These are phyloP conservation scores for Phytophthora crassamura DNA, from an alignment of 352 stramenopile genomes.

Conservation along the genomic window DNA sequence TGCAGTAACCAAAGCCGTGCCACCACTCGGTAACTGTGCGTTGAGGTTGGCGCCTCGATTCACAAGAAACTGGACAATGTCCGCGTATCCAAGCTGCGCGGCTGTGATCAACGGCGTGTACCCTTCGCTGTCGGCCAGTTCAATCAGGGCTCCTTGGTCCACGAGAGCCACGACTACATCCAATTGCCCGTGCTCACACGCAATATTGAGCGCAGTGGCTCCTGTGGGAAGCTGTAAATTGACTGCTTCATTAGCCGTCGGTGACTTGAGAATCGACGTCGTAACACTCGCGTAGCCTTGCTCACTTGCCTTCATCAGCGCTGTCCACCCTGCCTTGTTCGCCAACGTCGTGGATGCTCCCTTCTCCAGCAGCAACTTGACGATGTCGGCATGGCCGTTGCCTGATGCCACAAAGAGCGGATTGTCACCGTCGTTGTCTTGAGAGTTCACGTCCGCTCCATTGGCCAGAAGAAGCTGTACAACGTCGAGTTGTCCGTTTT, in stretches of 20 bases:
- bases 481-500: background rate
- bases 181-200: constrained; percentile 14
- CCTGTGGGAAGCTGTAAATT: constrained; percentile 17
- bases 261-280: constrained; percentile 9
- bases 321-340: background rate
- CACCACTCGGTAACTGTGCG: constrained; percentile 12
- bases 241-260: background rate
- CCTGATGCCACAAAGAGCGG: background rate
- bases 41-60: constrained; percentile 4
- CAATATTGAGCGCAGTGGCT: background rate
- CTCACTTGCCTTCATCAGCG: constrained; percentile 3
- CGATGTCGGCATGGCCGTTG: background rate
- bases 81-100: constrained; percentile 17
- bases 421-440: background rate
- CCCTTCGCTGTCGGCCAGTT: constrained; percentile 19
- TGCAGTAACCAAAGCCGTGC: constrained; percentile 15
- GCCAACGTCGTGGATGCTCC: background rate
- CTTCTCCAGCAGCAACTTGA: background rate
- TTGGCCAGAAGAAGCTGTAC: background rate
- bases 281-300: constrained; percentile 2
- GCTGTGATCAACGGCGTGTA: constrained; percentile 23
- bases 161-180: constrained; percentile 8
- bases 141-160: constrained; percentile 12
- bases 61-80: constrained; percentile 25
- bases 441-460: background rate